These are phyloP conservation scores for Heliamphora pulchella DNA, from an alignment of 179 eudicot species.

Conservation along the genomic window DNA sequence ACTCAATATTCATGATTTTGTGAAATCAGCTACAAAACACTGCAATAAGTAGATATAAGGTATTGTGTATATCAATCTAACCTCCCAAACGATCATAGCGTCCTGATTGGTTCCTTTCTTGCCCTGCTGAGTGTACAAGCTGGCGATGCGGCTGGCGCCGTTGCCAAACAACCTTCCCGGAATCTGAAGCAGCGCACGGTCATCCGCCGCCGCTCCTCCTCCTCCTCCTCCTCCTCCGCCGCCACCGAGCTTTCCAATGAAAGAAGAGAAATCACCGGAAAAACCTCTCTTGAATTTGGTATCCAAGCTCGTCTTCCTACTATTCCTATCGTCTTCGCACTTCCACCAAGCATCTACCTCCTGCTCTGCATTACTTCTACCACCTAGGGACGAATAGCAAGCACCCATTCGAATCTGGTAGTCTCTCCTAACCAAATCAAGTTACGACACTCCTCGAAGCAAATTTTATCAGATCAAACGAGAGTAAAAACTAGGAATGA, in stretches of 20 bases:
- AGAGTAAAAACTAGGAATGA: neutral
- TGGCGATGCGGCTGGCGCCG: conserved; percentile 30
- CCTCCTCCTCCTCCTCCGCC: conserved; percentile 16
- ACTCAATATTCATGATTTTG: neutral
- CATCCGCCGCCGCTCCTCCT: conserved; percentile 16
- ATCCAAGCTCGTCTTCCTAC: conserved; percentile 11
- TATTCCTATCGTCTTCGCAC: neutral
- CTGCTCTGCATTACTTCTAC: conserved; percentile 12
- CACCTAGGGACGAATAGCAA: conserved; percentile 24
- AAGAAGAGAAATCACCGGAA: conserved; percentile 12
- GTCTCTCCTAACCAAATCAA: neutral
- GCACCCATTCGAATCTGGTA: conserved; percentile 25
- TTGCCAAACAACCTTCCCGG: conserved; percentile 32
- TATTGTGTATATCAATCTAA: conserved; percentile 1
- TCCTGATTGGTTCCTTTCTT: conserved; percentile 52
- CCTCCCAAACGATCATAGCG: conserved; percentile 56
- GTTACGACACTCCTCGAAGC: neutral
- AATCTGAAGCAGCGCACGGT: conserved; percentile 24
- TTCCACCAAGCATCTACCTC: conserved; percentile 18
- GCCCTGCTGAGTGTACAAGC: conserved; percentile 47
- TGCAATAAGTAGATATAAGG: neutral
- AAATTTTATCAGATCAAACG: neutral
- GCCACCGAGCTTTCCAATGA: conserved; percentile 14
- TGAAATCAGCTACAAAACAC: neutral
- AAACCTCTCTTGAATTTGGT: conserved; percentile 13